These are phyloP conservation scores for Raffaelea deltoideospora DNA, from an alignment of 2,329 filamentous ascomycete genomes.

Conservation along the genomic window DNA sequence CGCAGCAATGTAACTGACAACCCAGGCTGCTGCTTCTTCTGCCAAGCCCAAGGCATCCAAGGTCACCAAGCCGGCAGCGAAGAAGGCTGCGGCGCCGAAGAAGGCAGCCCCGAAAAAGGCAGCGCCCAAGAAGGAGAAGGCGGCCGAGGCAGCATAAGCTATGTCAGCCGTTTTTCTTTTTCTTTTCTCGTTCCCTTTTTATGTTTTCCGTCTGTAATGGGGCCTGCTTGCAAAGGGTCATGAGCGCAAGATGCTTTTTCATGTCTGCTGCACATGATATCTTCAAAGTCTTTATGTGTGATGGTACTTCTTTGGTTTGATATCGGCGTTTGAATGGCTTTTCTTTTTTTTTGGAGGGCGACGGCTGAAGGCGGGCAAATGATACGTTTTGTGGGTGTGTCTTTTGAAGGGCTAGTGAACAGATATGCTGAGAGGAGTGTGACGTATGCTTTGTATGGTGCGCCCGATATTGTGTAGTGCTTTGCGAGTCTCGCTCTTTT, in stretches of 20 bases:
- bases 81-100: conserved; percentile 29
- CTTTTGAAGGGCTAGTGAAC: too few species aligned
- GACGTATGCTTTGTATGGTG: conserved; percentile 6
- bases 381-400: conserved; percentile 6
- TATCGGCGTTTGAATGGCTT: conserved; percentile 6
- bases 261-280: conserved; percentile 1
- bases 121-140: conserved; percentile 14
- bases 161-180: neutral
- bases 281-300: conserved; percentile 8
- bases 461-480: conserved; percentile 1
- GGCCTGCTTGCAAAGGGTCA: too few species aligned
- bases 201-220: too few species aligned
- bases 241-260: conserved; percentile 3
- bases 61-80: conserved; percentile 54
- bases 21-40: conserved; percentile 44
- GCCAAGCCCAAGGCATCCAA: conserved; percentile 79
- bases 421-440: too few species aligned
- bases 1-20: conserved; percentile 21
- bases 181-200: neutral
- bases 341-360: conserved; percentile 7
- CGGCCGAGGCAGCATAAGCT: conserved; percentile 2
- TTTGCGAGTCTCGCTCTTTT: too few species aligned
- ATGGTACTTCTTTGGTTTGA: conserved; percentile 6
- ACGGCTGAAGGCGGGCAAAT: conserved; percentile 7
- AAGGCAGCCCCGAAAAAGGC: conserved; percentile 30